Base-by-base conservation (phyloP, 306 rosid species). In the Castanospermum australe region DNA sequence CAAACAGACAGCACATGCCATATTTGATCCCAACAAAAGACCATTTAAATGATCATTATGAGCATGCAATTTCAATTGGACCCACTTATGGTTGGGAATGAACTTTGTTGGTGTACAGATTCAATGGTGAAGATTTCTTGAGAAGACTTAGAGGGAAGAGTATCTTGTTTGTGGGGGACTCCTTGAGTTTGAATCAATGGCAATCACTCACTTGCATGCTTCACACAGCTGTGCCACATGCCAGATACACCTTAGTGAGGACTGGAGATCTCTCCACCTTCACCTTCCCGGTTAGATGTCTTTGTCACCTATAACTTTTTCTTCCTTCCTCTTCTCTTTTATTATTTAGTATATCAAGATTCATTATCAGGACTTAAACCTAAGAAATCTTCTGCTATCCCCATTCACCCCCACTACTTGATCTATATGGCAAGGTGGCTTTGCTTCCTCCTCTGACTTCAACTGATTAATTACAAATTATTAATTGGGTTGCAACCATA, bases 171-270 rank as follows among this genome's bases (percentile, higher is more conserved):
- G 92, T 90, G 71, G 94, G 90, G 61, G 94, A 88, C 69, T 90
- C 90, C 1, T 48, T 90, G 88, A 88, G 92, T 54, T 81, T 88
- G 78, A 90, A 90, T 70, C 94, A 90, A 65, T 88, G 94, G 94
- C 92, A 84, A 68, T 88, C 92, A 82, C 92, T 91, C 63, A 76
- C 85, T 61, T 87, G 92, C 82, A 76, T 88, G 91, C 76, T 88
- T 42, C 86, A 85, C 48, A 77, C 17, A n/a, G 64, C 83, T 55
- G 83, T 55, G 14, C 89, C 90, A 55, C 72, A 73, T 6, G 73
- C 83, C 3, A 48, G 75, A 0, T 87, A 88, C 79, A 71, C 79
- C 45, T 67, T 60, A 12, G 1, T 21, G 0, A 87, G 75, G 24
- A 81, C 0, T 2, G 86, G 86, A 25, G 71, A 0, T 39, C 50